Percentiles rank a stretch among this genome's conserved stretches.
Evolutionary conservation across 2,329 filamentous ascomycete genomes (phyloP).

Genomic region (Alternaria arbusti): DNA sequence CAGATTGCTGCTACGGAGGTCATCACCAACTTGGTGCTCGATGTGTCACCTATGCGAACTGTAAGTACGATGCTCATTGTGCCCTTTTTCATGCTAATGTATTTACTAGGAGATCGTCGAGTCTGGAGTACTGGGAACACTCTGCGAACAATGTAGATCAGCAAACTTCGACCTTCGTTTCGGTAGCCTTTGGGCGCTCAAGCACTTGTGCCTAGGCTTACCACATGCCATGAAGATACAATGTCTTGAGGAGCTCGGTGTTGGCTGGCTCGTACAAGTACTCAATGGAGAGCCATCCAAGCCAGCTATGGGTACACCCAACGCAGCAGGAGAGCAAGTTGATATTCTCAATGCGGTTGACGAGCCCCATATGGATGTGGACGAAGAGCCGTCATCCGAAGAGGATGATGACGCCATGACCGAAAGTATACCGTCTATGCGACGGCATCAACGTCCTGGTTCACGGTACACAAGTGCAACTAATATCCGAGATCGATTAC

Average conservation of each 20-base stretch:
- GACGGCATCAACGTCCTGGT: conserved; percentile 44
- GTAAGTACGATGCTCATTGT: conserved; percentile 58
- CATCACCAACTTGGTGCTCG: conserved; percentile 83
- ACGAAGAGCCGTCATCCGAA: conserved; percentile 43
- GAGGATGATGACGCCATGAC: conserved; percentile 57
- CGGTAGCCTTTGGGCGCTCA: conserved; percentile 91
- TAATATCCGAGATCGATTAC: conserved; percentile 50
- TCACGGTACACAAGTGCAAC: conserved; percentile 45
- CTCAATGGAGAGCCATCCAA: conserved; percentile 66
- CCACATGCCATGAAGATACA: conserved; percentile 75
- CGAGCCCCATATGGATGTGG: conserved; percentile 51
- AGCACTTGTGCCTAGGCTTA: conserved; percentile 81
- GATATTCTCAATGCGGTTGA: conserved; percentile 63
- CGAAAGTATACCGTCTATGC: conserved; percentile 51
- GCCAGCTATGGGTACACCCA: conserved; percentile 60
- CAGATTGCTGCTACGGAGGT: conserved; percentile 85
- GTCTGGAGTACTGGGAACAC: conserved; percentile 73
- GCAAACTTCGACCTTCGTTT: conserved; percentile 78
- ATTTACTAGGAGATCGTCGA: conserved; percentile 66
- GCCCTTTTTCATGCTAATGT: conserved; percentile 12
- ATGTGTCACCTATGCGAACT: conserved; percentile 90
- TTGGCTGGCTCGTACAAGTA: conserved; percentile 80
- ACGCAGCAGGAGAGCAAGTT: conserved; percentile 66
- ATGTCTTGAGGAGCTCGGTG: conserved; percentile 77
- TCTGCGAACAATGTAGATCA: conserved; percentile 86